A percentile compares a stretch with the other conserved stretches of the same genome.
phyloP scores from a whole-genome alignment of 345 rosid genomes.

The Eucalyptus cloeziana region DNA sequence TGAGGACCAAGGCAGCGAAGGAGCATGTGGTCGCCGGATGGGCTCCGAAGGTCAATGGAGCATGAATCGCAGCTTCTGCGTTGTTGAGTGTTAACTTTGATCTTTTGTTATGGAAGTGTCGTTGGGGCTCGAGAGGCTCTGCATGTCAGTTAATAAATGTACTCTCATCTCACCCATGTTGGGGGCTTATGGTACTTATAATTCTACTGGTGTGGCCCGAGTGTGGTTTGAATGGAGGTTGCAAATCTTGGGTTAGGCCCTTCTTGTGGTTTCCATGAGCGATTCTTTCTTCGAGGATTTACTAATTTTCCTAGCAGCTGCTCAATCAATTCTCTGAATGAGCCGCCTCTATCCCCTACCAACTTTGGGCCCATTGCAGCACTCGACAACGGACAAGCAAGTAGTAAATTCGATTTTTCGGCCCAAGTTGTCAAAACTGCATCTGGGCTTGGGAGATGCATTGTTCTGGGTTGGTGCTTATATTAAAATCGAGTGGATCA shows the following conservation, averaged over 20 bases:
- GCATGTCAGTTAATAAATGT: neutral
- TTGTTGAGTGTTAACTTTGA: neutral
- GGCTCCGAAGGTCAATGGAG: conserved; percentile 72
- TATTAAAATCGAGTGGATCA: neutral
- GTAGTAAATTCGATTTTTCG: neutral
- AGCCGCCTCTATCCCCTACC: neutral
- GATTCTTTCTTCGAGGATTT: neutral
- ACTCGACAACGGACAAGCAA: neutral
- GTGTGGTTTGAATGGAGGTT: neutral
- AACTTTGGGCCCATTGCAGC: neutral
- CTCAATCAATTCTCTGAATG: neutral
- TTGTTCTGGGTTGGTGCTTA: neutral
- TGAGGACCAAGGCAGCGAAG: conserved; percentile 49
- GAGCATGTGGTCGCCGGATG: conserved; percentile 74
- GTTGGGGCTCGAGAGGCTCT: neutral
- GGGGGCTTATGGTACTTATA: neutral
- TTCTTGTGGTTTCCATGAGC: neutral
- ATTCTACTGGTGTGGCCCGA: neutral
- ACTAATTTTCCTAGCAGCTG: neutral
- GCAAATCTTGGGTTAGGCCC: neutral
- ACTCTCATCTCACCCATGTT: neutral
- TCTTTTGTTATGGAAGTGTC: neutral
- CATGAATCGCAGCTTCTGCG: conserved; percentile 1
- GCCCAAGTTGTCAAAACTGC: neutral
- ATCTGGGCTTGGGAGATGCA: neutral